Conservation (phyloP, 495 filamentous ascomycete genomes). For the Aspergillus campestris region DNA sequence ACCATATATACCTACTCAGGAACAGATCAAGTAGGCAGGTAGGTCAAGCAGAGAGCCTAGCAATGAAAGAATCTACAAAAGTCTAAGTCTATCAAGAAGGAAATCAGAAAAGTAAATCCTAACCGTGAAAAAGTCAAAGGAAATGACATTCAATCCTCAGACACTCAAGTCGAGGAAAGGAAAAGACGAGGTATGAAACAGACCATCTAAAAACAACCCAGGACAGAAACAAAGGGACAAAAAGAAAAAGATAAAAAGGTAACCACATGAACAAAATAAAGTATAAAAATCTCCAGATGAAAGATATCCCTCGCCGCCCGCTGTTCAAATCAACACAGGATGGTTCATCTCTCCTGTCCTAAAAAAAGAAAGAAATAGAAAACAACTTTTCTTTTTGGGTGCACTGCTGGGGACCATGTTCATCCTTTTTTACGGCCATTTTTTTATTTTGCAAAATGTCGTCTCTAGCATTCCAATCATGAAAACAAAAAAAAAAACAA, state of each 20-base stretch:
- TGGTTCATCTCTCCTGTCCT: slow-evolving; percentile 13
- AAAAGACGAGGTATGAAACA: slow-evolving; percentile 18
- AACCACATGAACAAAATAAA: slow-evolving; percentile 13
- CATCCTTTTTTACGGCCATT: slow-evolving; percentile 14
- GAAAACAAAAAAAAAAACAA: slow-evolving; percentile 9
- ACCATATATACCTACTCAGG: too few species aligned
- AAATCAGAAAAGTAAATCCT: slow-evolving; percentile 2
- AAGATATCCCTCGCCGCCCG: neutral
- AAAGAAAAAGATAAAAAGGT: slow-evolving; percentile 9
- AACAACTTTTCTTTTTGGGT: slow-evolving; percentile 13
- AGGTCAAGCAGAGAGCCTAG: too few species aligned
- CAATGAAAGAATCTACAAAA: neutral
- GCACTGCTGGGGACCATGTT: slow-evolving; percentile 19
- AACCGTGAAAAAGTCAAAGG: neutral
- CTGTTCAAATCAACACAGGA: slow-evolving; percentile 7
- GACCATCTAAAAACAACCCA: slow-evolving; percentile 16
- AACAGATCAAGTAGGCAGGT: too few species aligned
- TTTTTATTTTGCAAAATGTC: slow-evolving; percentile 16
- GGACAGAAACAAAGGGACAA: slow-evolving; percentile 8
- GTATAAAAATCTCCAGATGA: neutral
- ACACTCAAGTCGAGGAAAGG: slow-evolving; percentile 15
- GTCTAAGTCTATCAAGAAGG: neutral
- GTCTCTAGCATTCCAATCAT: slow-evolving; percentile 40
- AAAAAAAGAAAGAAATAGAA: slow-evolving; percentile 1
- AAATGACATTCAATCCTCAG: slow-evolving; percentile 15